A percentile compares a stretch with the other conserved stretches of the same genome.
These are phyloP conservation scores for Daldinia loculata DNA, from an alignment of 495 filamentous ascomycete genomes.

Conservation along the genomic window DNA sequence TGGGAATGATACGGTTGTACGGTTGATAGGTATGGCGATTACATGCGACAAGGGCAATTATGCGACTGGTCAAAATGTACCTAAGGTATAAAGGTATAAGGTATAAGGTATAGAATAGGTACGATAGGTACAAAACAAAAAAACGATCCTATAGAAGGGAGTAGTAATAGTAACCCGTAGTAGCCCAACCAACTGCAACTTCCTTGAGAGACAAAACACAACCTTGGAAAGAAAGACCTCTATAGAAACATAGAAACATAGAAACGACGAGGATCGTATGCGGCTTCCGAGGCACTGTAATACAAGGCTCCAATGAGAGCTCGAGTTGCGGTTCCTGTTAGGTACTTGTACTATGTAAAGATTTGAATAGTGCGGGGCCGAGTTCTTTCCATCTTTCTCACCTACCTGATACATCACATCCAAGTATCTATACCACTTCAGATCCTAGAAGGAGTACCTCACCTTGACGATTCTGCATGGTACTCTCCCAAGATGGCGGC, in stretches of 20 bases:
- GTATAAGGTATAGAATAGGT: constrained; percentile 2
- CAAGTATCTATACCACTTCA: constrained; percentile 1
- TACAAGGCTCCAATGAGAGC: constrained; percentile 35
- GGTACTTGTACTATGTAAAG: constrained; percentile 39
- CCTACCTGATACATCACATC: constrained; percentile 17
- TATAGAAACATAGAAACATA: constrained; percentile 13
- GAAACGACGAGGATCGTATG: constrained; percentile 34
- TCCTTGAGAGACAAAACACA: not conserved
- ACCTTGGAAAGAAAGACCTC: constrained; percentile 1
- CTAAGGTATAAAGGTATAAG: not conserved
- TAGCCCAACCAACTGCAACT: not conserved
- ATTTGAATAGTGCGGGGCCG: constrained; percentile 35
- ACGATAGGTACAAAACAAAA: constrained; percentile 1
- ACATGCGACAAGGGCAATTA: constrained; percentile 19
- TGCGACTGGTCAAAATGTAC: constrained; percentile 17
- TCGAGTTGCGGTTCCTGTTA: constrained; percentile 25
- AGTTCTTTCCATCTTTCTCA: constrained; percentile 16
- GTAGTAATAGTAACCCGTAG: not conserved
- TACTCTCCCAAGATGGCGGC: constrained; percentile 9
- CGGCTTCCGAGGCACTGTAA: constrained; percentile 33
- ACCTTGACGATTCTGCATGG: constrained; percentile 2
- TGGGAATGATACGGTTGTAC: not conserved
- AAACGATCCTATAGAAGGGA: not conserved
- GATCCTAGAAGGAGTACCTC: not conserved
- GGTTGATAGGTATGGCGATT: constrained; percentile 3